phyloP scores from a whole-genome alignment of 1,139 yeast genomes.

The Saccharomycopsis crataegensis region DNA sequence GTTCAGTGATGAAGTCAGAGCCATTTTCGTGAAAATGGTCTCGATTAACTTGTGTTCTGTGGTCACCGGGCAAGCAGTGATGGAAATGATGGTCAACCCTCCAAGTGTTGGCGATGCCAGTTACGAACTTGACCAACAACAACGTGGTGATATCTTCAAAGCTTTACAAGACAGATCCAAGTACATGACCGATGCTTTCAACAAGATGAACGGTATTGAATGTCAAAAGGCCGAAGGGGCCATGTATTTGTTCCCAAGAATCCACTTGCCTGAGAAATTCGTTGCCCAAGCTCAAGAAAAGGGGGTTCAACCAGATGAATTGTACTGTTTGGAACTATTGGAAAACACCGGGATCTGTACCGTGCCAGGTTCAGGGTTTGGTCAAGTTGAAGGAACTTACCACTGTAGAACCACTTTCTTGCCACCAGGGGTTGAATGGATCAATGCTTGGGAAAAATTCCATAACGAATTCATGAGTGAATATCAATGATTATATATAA shows the following conservation, averaged over 20 bases:
- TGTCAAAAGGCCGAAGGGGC: conserved; percentile 95
- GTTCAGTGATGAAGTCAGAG: conserved; percentile 60
- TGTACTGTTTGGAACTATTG: conserved; percentile 75
- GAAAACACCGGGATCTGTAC: conserved; percentile 94
- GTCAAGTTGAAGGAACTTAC: conserved; percentile 80
- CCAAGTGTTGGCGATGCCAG: conserved; percentile 74
- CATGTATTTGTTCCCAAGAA: conserved; percentile 88
- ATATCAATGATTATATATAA: conserved; percentile 28
- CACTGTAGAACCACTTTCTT: conserved; percentile 94
- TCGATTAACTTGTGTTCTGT: conserved; percentile 90
- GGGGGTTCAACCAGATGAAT: conserved; percentile 67
- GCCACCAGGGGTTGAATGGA: conserved; percentile 92
- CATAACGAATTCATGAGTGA: conserved; percentile 62
- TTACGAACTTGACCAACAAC: conserved; percentile 56
- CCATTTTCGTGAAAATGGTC: conserved; percentile 72
- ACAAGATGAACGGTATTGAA: conserved; percentile 65
- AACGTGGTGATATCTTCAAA: conserved; percentile 52
- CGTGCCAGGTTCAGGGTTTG: conserved; percentile 96
- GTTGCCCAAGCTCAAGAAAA: conserved; percentile 49
- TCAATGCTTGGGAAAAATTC: conserved; percentile 65
- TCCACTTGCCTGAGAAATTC: conserved; percentile 58
- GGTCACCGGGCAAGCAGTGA: conserved; percentile 86
- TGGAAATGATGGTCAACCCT: conserved; percentile 91
- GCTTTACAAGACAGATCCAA: conserved; percentile 59
- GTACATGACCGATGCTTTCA: conserved; percentile 61